phyloP scores from a whole-genome alignment of 2,329 filamentous ascomycete species.

The Salinomyces thailandicus region DNA sequence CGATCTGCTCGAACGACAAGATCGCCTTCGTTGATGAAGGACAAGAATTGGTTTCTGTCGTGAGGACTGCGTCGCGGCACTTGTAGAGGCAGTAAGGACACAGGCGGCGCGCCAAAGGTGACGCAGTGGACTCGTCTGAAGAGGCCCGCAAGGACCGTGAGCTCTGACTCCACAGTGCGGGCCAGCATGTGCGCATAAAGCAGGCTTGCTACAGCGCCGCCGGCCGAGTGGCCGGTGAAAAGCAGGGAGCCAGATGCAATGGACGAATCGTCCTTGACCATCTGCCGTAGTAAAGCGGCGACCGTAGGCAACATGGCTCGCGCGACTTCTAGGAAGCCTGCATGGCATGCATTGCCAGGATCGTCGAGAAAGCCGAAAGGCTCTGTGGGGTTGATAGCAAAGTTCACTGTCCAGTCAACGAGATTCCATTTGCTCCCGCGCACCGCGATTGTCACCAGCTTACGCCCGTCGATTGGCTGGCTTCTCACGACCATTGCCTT shows the following conservation, averaged over 20 bases:
- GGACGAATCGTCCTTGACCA: constrained; percentile 61
- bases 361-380: constrained; percentile 69
- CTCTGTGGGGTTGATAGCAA: constrained; percentile 56
- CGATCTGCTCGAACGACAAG: constrained; percentile 65
- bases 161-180: constrained; percentile 51
- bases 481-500: constrained; percentile 82
- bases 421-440: constrained; percentile 64
- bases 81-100: constrained; percentile 58
- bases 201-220: constrained; percentile 70
- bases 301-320: constrained; percentile 65
- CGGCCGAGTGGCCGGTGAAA: constrained; percentile 78
- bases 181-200: constrained; percentile 75
- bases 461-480: constrained; percentile 64
- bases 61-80: constrained; percentile 40
- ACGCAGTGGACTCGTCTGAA: constrained; percentile 77
- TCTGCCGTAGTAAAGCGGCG: constrained; percentile 55
- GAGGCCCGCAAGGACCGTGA: constrained; percentile 55
- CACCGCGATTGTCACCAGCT: constrained; percentile 74
- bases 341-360: constrained; percentile 63
- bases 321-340: constrained; percentile 68
- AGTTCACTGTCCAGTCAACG: constrained; percentile 78
- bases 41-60: constrained; percentile 58
- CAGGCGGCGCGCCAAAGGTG: constrained; percentile 70
- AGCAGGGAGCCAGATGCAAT: constrained; percentile 59
- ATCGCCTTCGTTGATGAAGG: constrained; percentile 79